Evolutionary conservation across 169 alveolate genomes (phyloP), one percentile per base, ranked within the genome.

Genomic region (Cryptosporidium sp.): DNA sequence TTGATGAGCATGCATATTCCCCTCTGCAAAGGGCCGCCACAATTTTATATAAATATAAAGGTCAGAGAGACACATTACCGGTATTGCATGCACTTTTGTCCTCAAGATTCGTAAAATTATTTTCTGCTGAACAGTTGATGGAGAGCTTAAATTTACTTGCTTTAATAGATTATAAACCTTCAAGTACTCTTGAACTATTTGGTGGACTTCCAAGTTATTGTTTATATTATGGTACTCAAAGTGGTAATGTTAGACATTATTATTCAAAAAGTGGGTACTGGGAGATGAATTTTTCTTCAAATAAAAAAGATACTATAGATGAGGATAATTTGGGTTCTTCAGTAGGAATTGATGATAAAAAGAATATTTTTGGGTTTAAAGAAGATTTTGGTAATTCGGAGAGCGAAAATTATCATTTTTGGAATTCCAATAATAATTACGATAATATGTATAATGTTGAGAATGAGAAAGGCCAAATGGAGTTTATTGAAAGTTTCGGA

Each of bases 21-120:
- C 89, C 89, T n/a, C 52, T 80, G 12, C 80, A 80, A 31, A 42
- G 61, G 62, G 89, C 89, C 51, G 60, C 89, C 52, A 37, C 58
- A 21, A 44, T 61, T 48, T 45, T 80, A 42, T 80, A 80, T 14
- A 37, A 48, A 39, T 80, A 80, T 62, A 51, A 62, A 29, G 80
- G 75, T 18, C 56, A 65, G 21, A 80, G 89, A 37, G 68, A 80
- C 53, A 80, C 45, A 12, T 29, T 80, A 5, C 72, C 75, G 14
- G 89, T 80, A 12, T 16, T 80, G 37, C 65, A 67, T 33, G 75
- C 80, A n/a, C 23, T 80, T 12, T 48, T 80, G 69, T 80, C 89
- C 0, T n/a, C 56, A 4, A 80, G 68, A 16, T 80, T 39, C 29
- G 60, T 80, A 2, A 26, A 51, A 18, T 26, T 80, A 23, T 80